Percentiles rank a stretch among this genome's conserved stretches.
Conservation (phyloP, 2,329 filamentous ascomycete species). For the Didymella segeticola region DNA sequence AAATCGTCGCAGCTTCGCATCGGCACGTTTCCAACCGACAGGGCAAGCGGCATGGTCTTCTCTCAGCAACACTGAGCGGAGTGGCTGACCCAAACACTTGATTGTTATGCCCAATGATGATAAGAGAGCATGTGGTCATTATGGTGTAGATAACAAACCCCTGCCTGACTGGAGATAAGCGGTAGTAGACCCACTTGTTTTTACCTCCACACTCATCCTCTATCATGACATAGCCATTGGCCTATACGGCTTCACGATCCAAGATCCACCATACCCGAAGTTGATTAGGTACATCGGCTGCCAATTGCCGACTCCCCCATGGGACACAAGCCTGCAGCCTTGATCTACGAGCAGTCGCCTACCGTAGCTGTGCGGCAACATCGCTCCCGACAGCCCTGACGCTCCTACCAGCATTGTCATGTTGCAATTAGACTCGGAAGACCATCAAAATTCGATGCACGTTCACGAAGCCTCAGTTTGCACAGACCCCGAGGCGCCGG, state of each 20-base stretch:
- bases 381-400: not conserved
- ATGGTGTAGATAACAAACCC: constrained; percentile 3
- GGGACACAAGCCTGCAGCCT: not conserved
- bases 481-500: not conserved
- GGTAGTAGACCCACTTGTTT: too few relatives aligned
- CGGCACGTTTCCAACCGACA: constrained; percentile 11
- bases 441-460: not conserved
- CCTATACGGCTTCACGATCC: not conserved
- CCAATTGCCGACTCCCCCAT: not conserved
- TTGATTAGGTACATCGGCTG: not conserved
- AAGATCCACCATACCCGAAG: not conserved
- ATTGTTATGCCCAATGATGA: too few relatives aligned
- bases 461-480: not conserved
- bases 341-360: not conserved
- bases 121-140: too few relatives aligned
- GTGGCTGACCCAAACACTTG: not conserved
- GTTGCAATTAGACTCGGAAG: not conserved
- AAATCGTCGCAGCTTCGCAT: not conserved
- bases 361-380: not conserved
- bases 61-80: not conserved
- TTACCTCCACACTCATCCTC: not conserved
- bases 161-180: too few relatives aligned
- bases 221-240: not conserved
- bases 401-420: not conserved
- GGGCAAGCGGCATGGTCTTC: not conserved